phyloP scores from a whole-genome alignment of 1,284 basidiomycete genomes.

The Pholiota adiposa region DNA sequence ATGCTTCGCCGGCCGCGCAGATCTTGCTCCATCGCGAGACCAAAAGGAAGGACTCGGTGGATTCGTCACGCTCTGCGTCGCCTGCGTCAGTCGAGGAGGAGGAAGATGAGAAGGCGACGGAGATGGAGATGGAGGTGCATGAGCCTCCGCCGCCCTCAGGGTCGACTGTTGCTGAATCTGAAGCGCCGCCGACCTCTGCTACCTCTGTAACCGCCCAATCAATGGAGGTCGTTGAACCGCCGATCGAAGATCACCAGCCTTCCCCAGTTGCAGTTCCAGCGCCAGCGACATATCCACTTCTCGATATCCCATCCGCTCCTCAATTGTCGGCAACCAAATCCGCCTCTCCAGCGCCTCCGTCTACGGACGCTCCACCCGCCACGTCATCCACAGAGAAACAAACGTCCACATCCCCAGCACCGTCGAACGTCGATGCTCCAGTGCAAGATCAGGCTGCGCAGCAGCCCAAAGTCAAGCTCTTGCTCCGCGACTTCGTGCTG shows the following conservation, averaged over 20 bases:
- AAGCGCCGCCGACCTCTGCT: neutral
- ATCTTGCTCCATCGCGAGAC: neutral
- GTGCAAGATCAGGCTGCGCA: neutral
- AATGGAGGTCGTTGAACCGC: neutral
- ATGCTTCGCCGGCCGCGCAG: neutral
- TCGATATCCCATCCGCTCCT: too few species aligned
- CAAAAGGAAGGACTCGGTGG: neutral
- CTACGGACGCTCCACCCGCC: too few species aligned
- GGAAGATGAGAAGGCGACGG: neutral
- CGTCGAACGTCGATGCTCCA: too few species aligned
- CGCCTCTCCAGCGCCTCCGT: neutral
- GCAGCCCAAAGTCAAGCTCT: slow-evolving; percentile 48
- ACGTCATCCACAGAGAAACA: too few species aligned
- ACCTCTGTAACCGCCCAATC: neutral
- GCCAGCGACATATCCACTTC: neutral
- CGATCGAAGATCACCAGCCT: too few species aligned
- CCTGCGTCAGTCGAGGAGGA: neutral
- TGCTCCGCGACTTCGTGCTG: slow-evolving; percentile 50
- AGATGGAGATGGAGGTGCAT: neutral
- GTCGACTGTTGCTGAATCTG: neutral
- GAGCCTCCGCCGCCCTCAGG: neutral
- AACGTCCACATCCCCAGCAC: too few species aligned
- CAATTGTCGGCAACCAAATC: neutral
- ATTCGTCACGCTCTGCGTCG: neutral
- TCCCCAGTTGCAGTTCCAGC: neutral